phyloP scores from a whole-genome alignment of 768 basidiomycete genomes.

The Serpula lacrymans region DNA sequence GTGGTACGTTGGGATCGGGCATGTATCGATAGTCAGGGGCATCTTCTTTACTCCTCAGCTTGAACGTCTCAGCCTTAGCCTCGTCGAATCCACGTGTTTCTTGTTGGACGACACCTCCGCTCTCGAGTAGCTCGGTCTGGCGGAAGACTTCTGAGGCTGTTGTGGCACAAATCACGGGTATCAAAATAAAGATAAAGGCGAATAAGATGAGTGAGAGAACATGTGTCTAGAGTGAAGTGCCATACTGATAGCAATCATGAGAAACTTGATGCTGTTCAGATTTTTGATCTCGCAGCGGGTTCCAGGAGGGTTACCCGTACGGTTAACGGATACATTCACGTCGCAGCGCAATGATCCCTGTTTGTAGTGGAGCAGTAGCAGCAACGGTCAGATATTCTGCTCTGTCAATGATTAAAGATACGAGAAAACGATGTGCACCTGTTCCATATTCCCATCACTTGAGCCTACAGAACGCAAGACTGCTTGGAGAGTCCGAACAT shows the following conservation, averaged over 20 bases:
- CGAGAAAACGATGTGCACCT: constrained; percentile 43
- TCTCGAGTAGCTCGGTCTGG: constrained; percentile 59
- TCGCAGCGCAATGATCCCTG: constrained; percentile 95
- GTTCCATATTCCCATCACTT: constrained; percentile 97
- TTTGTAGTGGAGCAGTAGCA: too few species aligned
- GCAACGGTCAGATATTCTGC: constrained; percentile 4
- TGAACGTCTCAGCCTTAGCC: constrained; percentile 74
- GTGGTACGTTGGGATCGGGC: constrained; percentile 93
- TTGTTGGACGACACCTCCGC: constrained; percentile 51
- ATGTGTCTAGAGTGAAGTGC: too few species aligned
- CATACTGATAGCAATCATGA: constrained; percentile 84
- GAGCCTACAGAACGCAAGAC: constrained; percentile 80
- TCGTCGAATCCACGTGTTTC: constrained; percentile 94
- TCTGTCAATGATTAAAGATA: constrained; percentile 3
- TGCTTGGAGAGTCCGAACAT: constrained; percentile 79
- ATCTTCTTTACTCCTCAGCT: constrained; percentile 85
- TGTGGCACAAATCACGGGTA: background rate
- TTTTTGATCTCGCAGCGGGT: constrained; percentile 98
- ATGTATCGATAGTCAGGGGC: constrained; percentile 97
- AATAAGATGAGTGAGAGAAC: background rate
- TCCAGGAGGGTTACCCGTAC: constrained; percentile 55
- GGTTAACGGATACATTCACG: constrained; percentile 90
- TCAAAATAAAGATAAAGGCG: background rate
- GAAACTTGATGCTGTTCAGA: constrained; percentile 85
- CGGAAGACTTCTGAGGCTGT: constrained; percentile 79